phyloP scores from a whole-genome alignment of 1,139 yeast genomes.

The Yamadazyma triangularis region DNA sequence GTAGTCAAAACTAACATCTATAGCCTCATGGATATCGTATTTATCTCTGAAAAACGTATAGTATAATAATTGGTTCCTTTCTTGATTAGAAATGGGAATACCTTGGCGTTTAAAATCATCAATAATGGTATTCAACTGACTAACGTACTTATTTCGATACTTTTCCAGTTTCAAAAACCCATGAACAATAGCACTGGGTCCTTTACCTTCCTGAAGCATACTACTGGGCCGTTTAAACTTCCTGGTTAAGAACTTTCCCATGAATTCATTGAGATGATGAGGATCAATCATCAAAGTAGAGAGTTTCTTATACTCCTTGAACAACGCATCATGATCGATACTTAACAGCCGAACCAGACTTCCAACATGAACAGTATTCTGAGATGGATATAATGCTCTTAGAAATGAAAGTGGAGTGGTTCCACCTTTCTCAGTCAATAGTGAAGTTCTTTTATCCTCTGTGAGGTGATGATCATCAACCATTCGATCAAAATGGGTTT shows the following conservation, averaged over 20 bases:
- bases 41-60: conserved; percentile 29
- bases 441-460: neutral
- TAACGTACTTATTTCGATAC: conserved; percentile 15
- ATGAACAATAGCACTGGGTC: conserved; percentile 5
- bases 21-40: conserved; percentile 13
- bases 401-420: conserved; percentile 3
- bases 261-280: conserved; percentile 34
- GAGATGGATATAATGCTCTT: conserved; percentile 1
- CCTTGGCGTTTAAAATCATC: conserved; percentile 22
- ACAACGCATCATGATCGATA: conserved; percentile 1
- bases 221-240: conserved; percentile 8
- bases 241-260: conserved; percentile 20
- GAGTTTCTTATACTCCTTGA: conserved; percentile 4
- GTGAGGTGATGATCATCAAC: neutral
- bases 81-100: conserved; percentile 26
- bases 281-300: conserved; percentile 12
- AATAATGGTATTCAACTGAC: conserved; percentile 19
- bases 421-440: neutral
- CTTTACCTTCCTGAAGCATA: conserved; percentile 2
- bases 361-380: too few species aligned
- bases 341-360: neutral
- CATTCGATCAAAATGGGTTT: neutral
- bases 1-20: conserved; percentile 4
- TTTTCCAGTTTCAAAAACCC: conserved; percentile 14
- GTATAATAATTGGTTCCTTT: conserved; percentile 26